Conservation (phyloP, 2,329 filamentous ascomycete species). For the Mycogone perniciosa region DNA sequence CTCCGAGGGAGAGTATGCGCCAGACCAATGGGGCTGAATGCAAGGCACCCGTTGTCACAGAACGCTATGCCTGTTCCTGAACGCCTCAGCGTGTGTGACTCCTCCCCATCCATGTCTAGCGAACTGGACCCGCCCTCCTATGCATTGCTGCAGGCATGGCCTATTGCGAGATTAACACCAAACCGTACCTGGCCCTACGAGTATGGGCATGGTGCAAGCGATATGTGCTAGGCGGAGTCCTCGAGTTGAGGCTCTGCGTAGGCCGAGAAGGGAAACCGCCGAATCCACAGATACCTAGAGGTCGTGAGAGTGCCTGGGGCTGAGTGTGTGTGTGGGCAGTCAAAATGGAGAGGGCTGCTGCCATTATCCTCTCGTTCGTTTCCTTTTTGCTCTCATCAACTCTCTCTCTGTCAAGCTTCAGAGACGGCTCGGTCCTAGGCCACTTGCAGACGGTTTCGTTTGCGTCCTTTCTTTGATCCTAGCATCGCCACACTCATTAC, state of each 20-base stretch:
- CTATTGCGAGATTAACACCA: conserved; percentile 8
- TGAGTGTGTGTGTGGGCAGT: conserved; percentile 5
- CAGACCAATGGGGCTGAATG: conserved; percentile 3
- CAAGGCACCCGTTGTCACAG: background rate
- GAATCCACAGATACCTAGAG: conserved; percentile 12
- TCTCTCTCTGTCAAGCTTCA: conserved; percentile 19
- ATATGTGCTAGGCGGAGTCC: background rate
- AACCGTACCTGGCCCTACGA: background rate
- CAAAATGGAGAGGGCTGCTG: conserved; percentile 12
- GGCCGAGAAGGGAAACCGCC: conserved; percentile 20
- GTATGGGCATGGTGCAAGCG: background rate
- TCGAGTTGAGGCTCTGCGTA: conserved; percentile 8
- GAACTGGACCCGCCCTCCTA: background rate
- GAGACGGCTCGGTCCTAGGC: conserved; percentile 26
- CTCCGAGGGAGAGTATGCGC: no score
- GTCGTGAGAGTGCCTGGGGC: background rate
- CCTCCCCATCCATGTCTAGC: background rate
- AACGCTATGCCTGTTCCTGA: conserved; percentile 29
- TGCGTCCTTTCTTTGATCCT: conserved; percentile 35
- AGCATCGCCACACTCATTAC: conserved; percentile 26
- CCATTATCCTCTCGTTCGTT: conserved; percentile 8
- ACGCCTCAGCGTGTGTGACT: conserved; percentile 8
- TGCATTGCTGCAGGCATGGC: conserved; percentile 1
- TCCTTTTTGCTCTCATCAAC: conserved; percentile 29
- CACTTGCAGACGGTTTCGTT: conserved; percentile 30